phyloP scores from a whole-genome alignment of 2,329 filamentous ascomycete genomes.

The Graphiopsis chlorocephala region DNA sequence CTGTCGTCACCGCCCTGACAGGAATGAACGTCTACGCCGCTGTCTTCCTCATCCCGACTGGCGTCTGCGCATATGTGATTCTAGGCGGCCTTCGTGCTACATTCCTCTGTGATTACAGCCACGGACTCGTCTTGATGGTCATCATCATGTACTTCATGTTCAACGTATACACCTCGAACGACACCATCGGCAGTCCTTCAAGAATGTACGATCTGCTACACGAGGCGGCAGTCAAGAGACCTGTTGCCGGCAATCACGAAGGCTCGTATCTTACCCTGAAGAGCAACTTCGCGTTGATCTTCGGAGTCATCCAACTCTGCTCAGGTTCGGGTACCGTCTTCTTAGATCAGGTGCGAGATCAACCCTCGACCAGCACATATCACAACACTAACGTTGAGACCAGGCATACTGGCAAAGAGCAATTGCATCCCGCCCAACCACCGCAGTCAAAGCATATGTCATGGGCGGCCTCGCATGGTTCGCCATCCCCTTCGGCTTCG shows the following conservation, averaged over 20 bases:
- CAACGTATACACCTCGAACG: conserved; percentile 40
- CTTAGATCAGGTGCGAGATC: conserved; percentile 35
- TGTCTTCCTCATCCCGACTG: conserved; percentile 43
- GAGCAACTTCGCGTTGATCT: conserved; percentile 35
- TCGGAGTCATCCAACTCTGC: conserved; percentile 43
- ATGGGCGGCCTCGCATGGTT: conserved; percentile 50
- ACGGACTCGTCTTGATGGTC: conserved; percentile 44
- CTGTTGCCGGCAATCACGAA: conserved; percentile 39
- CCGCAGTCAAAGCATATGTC: conserved; percentile 38
- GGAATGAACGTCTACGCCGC: conserved; percentile 48
- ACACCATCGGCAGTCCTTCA: conserved; percentile 39
- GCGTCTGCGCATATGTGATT: conserved; percentile 39
- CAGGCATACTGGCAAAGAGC: conserved; percentile 50
- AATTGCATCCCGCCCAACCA: conserved; percentile 39
- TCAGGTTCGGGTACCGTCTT: conserved; percentile 36
- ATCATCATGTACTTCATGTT: conserved; percentile 47
- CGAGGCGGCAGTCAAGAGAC: conserved; percentile 36
- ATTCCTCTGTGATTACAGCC: conserved; percentile 41
- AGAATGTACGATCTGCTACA: conserved; percentile 42
- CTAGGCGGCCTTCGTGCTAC: conserved; percentile 42
- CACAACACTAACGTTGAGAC: conserved; percentile 24
- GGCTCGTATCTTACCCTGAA: conserved; percentile 43
- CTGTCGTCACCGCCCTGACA: conserved; percentile 43
- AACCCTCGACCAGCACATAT: conserved; percentile 1
- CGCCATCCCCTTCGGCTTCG: conserved; percentile 48